Conservation (phyloP, 805 yeast species). For the Candida coleopterorum region DNA sequence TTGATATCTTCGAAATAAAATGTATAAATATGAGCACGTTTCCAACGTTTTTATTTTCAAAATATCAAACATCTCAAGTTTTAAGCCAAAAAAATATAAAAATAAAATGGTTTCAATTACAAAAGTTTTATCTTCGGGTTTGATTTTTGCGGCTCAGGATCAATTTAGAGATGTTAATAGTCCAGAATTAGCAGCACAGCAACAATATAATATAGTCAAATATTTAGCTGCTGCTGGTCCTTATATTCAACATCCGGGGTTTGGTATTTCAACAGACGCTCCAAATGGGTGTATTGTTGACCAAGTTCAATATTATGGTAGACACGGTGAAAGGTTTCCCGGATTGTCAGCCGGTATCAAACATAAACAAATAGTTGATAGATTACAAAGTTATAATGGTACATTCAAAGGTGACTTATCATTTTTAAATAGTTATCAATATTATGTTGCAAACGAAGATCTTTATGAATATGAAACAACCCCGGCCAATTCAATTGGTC, state of each 20-base stretch:
- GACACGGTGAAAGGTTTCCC: constrained; percentile 77
- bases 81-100: not conserved
- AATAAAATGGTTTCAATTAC: constrained; percentile 11
- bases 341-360: constrained; percentile 13
- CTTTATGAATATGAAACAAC: constrained; percentile 48
- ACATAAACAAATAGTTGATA: constrained; percentile 18
- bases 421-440: constrained; percentile 51
- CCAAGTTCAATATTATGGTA: constrained; percentile 66
- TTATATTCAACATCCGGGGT: constrained; percentile 47
- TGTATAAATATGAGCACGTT: constrained; percentile 3
- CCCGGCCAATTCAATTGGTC: constrained; percentile 38
- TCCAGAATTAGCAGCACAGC: constrained; percentile 37
- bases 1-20: no score
- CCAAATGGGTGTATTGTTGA: constrained; percentile 53
- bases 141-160: constrained; percentile 9
- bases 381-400: constrained; percentile 23
- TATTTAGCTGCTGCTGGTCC: constrained; percentile 58
- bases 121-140: constrained; percentile 8
- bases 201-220: constrained; percentile 45
- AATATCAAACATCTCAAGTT: not conserved
- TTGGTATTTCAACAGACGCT: constrained; percentile 46
- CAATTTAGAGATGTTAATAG: constrained; percentile 28
- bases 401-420: constrained; percentile 46
- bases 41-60: not conserved
- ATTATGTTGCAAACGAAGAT: constrained; percentile 35